Evolutionary conservation across 2,329 filamentous ascomycete genomes (phyloP).

Genomic region (Epicoccum nigrum): DNA sequence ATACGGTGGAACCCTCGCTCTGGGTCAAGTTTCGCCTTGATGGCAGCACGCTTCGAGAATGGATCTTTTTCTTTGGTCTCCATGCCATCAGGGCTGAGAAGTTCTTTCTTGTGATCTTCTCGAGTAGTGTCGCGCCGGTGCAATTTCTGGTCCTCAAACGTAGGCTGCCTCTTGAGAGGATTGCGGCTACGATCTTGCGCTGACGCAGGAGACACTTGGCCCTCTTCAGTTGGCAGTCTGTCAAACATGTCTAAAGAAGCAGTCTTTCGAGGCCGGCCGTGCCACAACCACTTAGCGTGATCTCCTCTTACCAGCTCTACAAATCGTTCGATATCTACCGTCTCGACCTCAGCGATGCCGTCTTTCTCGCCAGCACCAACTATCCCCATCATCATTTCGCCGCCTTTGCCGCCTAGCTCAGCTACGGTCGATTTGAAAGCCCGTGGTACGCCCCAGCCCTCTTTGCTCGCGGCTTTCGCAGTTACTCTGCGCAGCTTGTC

Average conservation of each 20-base stretch:
- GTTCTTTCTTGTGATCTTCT: conserved; percentile 39
- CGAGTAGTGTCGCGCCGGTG: conserved; percentile 37
- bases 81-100: conserved; percentile 27
- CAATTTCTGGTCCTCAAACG: conserved; percentile 37
- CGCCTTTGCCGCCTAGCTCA: conserved; percentile 90
- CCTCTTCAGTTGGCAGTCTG: conserved; percentile 45
- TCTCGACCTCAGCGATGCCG: conserved; percentile 91
- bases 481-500: conserved; percentile 81
- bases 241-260: conserved; percentile 47
- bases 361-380: conserved; percentile 83
- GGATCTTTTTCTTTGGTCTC: conserved; percentile 61
- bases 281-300: conserved; percentile 91
- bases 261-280: conserved; percentile 80
- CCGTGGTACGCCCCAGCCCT: conserved; percentile 89
- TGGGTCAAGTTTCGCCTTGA: conserved; percentile 81
- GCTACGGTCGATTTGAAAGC: conserved; percentile 95
- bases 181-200: conserved; percentile 54
- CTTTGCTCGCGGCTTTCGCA: conserved; percentile 85
- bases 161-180: conserved; percentile 58
- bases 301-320: conserved; percentile 79
- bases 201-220: conserved; percentile 64
- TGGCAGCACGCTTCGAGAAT: conserved; percentile 66
- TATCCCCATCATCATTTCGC: conserved; percentile 95
- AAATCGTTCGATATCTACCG: conserved; percentile 84
- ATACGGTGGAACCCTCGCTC: conserved; percentile 83